These are phyloP conservation scores for Leptographium lundbergii DNA, from an alignment of 2,329 filamentous ascomycete genomes.

Conservation along the genomic window DNA sequence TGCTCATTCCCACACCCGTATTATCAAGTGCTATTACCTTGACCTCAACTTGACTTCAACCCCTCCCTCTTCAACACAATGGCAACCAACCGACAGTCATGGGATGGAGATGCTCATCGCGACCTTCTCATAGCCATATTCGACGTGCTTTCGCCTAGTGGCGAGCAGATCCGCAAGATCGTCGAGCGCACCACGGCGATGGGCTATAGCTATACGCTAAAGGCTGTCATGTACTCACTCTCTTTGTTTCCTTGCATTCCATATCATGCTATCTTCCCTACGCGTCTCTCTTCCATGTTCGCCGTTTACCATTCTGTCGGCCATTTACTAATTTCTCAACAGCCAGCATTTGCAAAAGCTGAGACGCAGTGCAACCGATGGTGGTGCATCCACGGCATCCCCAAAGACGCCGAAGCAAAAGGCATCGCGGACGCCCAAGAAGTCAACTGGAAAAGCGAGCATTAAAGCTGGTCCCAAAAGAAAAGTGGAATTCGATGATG, in stretches of 20 bases:
- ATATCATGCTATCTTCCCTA: not conserved
- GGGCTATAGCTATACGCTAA: slow-evolving; percentile 16
- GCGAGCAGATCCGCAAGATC: slow-evolving; percentile 14
- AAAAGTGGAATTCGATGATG: slow-evolving; percentile 4
- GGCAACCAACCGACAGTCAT: slow-evolving; percentile 9
- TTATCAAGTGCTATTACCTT: not conserved
- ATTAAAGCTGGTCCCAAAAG: not conserved
- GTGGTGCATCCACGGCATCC: not conserved
- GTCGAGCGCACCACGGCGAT: slow-evolving; percentile 12
- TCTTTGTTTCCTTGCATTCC: not conserved
- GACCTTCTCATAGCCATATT: slow-evolving; percentile 17
- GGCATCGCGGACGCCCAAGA: slow-evolving; percentile 7
- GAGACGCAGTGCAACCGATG: slow-evolving; percentile 15
- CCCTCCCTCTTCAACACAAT: not conserved
- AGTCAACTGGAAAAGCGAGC: slow-evolving; percentile 3
- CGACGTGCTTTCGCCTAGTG: slow-evolving; percentile 13
- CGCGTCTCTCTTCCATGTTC: not conserved
- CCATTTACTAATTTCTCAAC: not conserved
- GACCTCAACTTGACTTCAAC: not conserved
- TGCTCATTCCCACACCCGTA: not conserved
- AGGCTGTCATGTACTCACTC: slow-evolving; percentile 17
- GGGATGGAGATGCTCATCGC: slow-evolving; percentile 17
- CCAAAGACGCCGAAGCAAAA: slow-evolving; percentile 6
- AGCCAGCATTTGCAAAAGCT: slow-evolving; percentile 25
- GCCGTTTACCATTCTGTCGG: not conserved